phyloP scores from a whole-genome alignment of 768 basidiomycete genomes.

The Panaeolus cyanescens region DNA sequence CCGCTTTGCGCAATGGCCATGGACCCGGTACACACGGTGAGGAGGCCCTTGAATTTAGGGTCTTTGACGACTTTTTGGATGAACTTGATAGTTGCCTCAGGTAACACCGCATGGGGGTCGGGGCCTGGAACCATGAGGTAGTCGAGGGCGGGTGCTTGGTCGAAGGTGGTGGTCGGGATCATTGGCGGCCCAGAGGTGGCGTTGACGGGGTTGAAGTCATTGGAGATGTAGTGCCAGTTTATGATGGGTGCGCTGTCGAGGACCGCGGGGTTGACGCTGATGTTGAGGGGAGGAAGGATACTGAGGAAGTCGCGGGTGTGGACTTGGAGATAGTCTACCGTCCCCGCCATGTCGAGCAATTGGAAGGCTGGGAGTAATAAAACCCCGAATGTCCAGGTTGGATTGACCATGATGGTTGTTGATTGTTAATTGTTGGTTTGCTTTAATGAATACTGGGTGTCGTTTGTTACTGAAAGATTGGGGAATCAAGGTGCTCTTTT shows the following conservation, averaged over 20 bases:
- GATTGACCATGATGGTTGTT: neutral
- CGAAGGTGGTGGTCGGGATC: conserved; percentile 21
- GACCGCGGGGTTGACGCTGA: conserved; percentile 6
- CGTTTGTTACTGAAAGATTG: too few relatives aligned
- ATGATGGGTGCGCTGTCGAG: conserved; percentile 20
- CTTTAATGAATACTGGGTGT: neutral
- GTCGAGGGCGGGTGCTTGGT: conserved; percentile 20
- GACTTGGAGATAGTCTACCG: conserved; percentile 25
- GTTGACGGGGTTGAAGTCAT: conserved; percentile 13
- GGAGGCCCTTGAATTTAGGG: conserved; percentile 19
- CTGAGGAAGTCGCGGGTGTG: conserved; percentile 14
- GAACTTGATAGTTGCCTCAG: conserved; percentile 16
- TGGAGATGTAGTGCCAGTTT: conserved; percentile 26
- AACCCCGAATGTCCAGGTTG: conserved; percentile 16
- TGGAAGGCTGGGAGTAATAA: conserved; percentile 22
- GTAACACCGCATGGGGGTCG: conserved; percentile 4
- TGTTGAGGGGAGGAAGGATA: neutral
- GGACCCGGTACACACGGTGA: conserved; percentile 27
- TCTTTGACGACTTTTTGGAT: conserved; percentile 14
- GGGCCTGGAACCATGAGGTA: conserved; percentile 27
- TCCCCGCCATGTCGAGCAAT: conserved; percentile 26
- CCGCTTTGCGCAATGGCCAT: conserved; percentile 21
- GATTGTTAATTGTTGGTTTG: too few relatives aligned
- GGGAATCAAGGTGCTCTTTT: too few relatives aligned
- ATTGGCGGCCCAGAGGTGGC: conserved; percentile 19